These are phyloP conservation scores for Aspergillus ochraceus DNA, from an alignment of 2,329 filamentous ascomycete species.

Conservation along the genomic window DNA sequence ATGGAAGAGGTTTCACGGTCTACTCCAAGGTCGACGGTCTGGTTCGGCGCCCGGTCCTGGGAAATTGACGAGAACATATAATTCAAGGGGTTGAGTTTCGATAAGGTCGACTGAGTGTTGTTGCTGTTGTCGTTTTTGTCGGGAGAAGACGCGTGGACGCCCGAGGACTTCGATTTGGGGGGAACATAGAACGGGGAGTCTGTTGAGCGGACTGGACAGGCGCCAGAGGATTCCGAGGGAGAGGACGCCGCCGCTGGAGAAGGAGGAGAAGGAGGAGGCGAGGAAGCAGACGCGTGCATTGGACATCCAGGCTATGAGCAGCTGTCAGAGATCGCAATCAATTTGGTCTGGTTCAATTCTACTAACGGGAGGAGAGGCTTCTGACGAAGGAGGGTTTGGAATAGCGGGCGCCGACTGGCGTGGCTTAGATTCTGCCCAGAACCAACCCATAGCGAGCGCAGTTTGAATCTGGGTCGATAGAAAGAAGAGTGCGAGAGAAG, in stretches of 20 bases:
- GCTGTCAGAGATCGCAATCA: slow-evolving; percentile 17
- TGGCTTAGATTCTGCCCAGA: slow-evolving; percentile 61
- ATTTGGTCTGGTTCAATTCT: background rate
- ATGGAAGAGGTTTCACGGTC: slow-evolving; percentile 85
- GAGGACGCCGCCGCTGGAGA: slow-evolving; percentile 27
- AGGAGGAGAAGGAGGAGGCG: slow-evolving; percentile 22
- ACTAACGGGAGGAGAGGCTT: slow-evolving; percentile 57
- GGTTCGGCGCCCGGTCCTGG: slow-evolving; percentile 72
- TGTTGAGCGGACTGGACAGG: slow-evolving; percentile 51
- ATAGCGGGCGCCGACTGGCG: slow-evolving; percentile 39
- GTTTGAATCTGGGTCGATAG: background rate
- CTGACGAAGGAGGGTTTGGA: slow-evolving; percentile 50
- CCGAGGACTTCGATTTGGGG: slow-evolving; percentile 31
- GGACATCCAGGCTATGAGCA: slow-evolving; percentile 63
- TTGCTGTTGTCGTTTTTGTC: no score
- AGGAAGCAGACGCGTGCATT: slow-evolving; percentile 59
- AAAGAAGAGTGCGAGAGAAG: background rate
- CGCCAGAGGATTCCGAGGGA: slow-evolving; percentile 28
- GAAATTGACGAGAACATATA: slow-evolving; percentile 92
- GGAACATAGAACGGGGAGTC: slow-evolving; percentile 49
- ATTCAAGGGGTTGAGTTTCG: slow-evolving; percentile 78
- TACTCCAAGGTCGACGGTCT: slow-evolving; percentile 73
- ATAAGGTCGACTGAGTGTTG: slow-evolving; percentile 52
- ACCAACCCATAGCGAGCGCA: slow-evolving; percentile 63
- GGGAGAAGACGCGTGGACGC: slow-evolving; percentile 32